A percentile compares a stretch with the other conserved stretches of the same genome.
These are phyloP conservation scores for Xylariaceae sp. DNA, from an alignment of 2,329 filamentous ascomycete genomes.

Conservation along the genomic window DNA sequence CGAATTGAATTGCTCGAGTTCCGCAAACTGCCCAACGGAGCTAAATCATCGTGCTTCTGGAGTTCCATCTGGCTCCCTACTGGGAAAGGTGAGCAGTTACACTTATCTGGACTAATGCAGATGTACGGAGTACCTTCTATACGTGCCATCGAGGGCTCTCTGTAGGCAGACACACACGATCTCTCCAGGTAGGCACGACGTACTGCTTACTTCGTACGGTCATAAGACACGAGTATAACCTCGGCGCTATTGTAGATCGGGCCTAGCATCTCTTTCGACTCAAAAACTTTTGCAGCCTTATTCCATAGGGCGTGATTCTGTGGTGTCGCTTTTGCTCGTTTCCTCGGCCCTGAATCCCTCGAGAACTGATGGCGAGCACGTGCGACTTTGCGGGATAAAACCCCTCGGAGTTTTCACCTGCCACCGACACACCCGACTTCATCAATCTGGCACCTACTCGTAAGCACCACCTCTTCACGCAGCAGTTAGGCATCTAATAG, in stretches of 20 bases:
- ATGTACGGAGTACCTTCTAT: background rate
- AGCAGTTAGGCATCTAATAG: background rate
- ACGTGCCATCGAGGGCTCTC: background rate
- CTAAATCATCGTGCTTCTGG: background rate
- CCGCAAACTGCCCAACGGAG: background rate
- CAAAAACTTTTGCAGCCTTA: background rate
- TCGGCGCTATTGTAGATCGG: background rate
- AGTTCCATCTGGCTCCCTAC: background rate
- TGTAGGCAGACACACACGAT: background rate
- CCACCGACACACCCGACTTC: background rate
- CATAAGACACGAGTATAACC: too few species aligned
- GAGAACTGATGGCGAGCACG: background rate
- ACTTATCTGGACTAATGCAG: background rate
- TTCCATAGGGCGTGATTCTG: background rate
- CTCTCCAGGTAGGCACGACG: background rate
- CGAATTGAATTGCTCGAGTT: background rate
- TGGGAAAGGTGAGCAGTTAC: background rate
- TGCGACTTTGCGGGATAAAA: background rate
- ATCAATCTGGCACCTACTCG: too few species aligned
- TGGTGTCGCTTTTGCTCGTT: background rate
- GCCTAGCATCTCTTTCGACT: background rate
- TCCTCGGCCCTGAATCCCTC: background rate
- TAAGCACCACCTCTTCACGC: too few species aligned
- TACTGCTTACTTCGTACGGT: background rate
- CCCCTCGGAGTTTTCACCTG: background rate